Conservation (phyloP, 2,329 filamentous ascomycete species). For the Calonectria hawksworthii region DNA sequence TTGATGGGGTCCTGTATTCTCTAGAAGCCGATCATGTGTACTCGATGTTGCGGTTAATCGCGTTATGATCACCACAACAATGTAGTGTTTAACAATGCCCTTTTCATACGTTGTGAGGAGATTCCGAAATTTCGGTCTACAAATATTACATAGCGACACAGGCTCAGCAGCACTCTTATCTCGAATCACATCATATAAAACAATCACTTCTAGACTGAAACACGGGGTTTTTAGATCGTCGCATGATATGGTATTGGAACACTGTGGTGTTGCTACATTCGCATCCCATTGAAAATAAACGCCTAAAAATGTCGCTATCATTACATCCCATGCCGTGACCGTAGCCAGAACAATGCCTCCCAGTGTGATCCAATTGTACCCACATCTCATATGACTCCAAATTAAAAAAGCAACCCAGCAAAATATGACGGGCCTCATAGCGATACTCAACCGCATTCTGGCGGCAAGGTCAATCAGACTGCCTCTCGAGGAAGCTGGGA, state of each 20-base stretch:
- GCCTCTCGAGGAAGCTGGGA: slow-evolving; percentile 87
- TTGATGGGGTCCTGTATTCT: neutral
- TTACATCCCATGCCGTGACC: neutral
- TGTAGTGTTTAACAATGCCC: neutral
- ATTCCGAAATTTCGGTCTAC: neutral
- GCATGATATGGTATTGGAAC: neutral
- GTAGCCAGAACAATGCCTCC: neutral
- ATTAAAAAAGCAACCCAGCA: neutral
- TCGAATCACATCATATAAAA: neutral
- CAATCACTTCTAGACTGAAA: neutral
- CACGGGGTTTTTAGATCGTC: neutral
- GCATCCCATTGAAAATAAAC: slow-evolving; percentile 19
- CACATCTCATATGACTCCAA: neutral
- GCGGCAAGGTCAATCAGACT: slow-evolving; percentile 40
- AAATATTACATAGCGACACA: neutral
- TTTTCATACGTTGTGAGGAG: neutral
- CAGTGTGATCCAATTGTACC: neutral
- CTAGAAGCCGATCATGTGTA: neutral
- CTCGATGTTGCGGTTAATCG: neutral
- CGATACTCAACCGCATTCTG: neutral
- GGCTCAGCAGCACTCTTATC: neutral
- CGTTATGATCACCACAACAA: neutral
- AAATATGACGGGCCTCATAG: neutral
- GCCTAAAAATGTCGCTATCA: slow-evolving; percentile 24
- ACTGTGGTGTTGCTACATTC: neutral